Evolutionary conservation across 2,329 filamentous ascomycete species (phyloP).

Genomic region (Neonectria magnoliae): DNA sequence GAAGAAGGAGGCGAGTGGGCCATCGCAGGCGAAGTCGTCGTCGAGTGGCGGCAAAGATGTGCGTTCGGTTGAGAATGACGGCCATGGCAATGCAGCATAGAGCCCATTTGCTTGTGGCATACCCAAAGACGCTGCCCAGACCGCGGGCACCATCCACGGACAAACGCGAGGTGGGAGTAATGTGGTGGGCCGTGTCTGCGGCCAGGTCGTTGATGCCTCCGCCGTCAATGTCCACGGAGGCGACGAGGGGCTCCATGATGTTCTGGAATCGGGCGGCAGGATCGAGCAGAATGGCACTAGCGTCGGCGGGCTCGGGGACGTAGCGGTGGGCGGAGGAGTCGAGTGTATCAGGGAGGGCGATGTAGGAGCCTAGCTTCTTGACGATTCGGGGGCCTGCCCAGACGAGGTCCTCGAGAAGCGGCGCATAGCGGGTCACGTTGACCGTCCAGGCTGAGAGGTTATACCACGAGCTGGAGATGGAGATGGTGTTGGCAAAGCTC

Average conservation of each 20-base stretch:
- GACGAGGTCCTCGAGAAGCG: slow-evolving; percentile 74
- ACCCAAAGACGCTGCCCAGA: slow-evolving; percentile 87
- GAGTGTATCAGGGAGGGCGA: slow-evolving; percentile 67
- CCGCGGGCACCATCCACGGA: slow-evolving; percentile 71
- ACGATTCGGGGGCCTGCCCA: slow-evolving; percentile 76
- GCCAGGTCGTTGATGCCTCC: slow-evolving; percentile 24
- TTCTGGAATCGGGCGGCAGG: slow-evolving; percentile 39
- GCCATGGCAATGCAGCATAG: slow-evolving; percentile 87
- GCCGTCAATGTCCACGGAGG: slow-evolving; percentile 17
- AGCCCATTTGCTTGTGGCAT: slow-evolving; percentile 92
- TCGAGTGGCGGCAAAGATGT: slow-evolving; percentile 91
- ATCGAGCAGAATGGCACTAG: slow-evolving; percentile 35
- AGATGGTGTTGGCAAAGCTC: slow-evolving; percentile 29
- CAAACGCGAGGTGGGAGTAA: slow-evolving; percentile 54
- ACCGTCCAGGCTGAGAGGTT: slow-evolving; percentile 67
- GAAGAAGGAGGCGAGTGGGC: slow-evolving; percentile 75
- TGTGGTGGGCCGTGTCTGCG: slow-evolving; percentile 26
- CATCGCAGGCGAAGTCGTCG: slow-evolving; percentile 81
- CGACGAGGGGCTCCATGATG: slow-evolving; percentile 43
- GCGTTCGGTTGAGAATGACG: slow-evolving; percentile 87
- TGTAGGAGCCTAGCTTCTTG: slow-evolving; percentile 72
- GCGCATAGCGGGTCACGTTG: slow-evolving; percentile 68
- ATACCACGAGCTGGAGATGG: slow-evolving; percentile 54
- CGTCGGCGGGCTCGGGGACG: slow-evolving; percentile 32
- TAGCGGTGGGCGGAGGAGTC: slow-evolving; percentile 59